Conservation (phyloP, 2,329 filamentous ascomycete genomes). For the Nannizziopsis arthrosporioides region DNA sequence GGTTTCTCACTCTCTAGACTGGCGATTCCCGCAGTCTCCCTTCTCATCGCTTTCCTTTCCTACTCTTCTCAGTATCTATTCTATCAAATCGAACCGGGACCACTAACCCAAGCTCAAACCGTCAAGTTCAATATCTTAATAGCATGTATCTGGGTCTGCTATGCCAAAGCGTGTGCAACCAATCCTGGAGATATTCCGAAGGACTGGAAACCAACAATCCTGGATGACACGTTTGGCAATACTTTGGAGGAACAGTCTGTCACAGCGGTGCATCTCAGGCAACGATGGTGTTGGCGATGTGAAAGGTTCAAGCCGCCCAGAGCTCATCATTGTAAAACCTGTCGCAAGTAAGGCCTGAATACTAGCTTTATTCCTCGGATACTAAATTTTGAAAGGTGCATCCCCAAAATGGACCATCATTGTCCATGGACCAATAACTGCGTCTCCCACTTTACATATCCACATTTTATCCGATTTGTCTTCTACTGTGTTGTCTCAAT, state of each 20-base stretch:
- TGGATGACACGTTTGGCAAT: conserved; percentile 13
- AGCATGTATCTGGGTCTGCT: conserved; percentile 46
- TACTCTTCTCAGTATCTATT: conserved; percentile 52
- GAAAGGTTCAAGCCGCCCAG: conserved; percentile 50
- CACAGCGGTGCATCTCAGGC: conserved; percentile 18
- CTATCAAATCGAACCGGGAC: conserved; percentile 41
- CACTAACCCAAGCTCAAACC: conserved; percentile 40
- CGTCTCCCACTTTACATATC: conserved; percentile 53
- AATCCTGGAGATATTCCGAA: conserved; percentile 46
- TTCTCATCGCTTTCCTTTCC: conserved; percentile 47
- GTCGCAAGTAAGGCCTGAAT: conserved; percentile 39
- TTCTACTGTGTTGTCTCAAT: conserved; percentile 49
- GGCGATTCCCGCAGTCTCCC: conserved; percentile 43
- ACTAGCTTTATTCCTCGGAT: background rate
- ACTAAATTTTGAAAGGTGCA: conserved; percentile 36
- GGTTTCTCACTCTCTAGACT: conserved; percentile 30
- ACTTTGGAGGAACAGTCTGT: background rate
- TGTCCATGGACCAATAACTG: conserved; percentile 57
- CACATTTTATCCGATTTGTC: conserved; percentile 54
- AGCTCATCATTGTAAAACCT: conserved; percentile 54
- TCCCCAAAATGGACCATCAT: conserved; percentile 56
- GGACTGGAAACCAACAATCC: conserved; percentile 25
- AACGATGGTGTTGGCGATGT: conserved; percentile 51
- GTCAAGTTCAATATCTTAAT: conserved; percentile 46
- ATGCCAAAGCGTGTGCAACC: conserved; percentile 47